phyloP scores from a whole-genome alignment of 306 rosid species.

The Lathyrus aphaca region DNA sequence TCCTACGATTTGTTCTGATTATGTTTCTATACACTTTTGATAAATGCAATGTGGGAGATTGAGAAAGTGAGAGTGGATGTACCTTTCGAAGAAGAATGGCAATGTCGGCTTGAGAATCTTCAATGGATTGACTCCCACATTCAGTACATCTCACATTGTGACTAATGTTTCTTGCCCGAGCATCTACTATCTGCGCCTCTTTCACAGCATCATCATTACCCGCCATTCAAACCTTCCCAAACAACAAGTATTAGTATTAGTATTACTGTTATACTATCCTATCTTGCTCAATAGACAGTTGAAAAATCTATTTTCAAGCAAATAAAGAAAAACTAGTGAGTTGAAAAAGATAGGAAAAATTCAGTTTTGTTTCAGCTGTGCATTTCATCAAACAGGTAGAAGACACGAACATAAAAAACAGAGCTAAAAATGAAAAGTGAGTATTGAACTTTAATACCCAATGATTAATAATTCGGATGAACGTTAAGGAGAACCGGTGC shows the following conservation, averaged over 20 bases:
- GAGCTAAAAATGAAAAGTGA: background rate
- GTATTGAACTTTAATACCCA: background rate
- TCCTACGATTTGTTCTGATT: background rate
- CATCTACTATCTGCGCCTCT: constrained; percentile 59
- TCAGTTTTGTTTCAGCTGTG: constrained; percentile 27
- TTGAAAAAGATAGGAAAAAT: background rate
- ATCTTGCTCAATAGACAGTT: constrained; percentile 15
- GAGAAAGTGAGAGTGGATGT: constrained; percentile 18
- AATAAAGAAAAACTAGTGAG: constrained; percentile 11
- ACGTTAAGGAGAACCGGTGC: background rate
- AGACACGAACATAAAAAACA: constrained; percentile 1
- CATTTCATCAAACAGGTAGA: constrained; percentile 56
- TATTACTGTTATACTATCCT: background rate
- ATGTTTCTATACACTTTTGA: constrained; percentile 19
- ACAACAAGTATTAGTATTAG: background rate
- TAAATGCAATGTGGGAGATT: background rate
- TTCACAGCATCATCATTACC: constrained; percentile 66
- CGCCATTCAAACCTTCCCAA: constrained; percentile 56
- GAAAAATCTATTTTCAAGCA: constrained; percentile 7
- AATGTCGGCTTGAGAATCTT: constrained; percentile 95
- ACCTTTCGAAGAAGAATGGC: constrained; percentile 96
- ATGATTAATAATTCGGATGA: constrained; percentile 1
- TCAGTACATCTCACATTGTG: constrained; percentile 96
- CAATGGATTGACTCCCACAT: constrained; percentile 98
- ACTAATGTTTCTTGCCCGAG: constrained; percentile 87